Conservation (phyloP, 108 stramenopile genomes). For the Skeletonema menzelii region DNA sequence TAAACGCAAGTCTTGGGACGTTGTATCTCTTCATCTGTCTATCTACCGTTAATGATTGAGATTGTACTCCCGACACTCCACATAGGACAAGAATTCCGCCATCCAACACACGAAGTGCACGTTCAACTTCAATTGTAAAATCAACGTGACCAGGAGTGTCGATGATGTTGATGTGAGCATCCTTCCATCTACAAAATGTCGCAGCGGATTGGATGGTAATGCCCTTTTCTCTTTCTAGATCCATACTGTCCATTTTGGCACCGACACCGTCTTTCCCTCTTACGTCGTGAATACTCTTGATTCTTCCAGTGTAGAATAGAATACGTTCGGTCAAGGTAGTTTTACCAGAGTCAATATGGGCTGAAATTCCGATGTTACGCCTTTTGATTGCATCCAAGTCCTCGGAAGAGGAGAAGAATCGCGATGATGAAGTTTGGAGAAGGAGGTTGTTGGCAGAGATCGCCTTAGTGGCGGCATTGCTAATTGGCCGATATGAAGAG, state of each 20-base stretch:
- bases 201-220: constrained; percentile 99
- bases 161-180: constrained; percentile 98
- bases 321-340: constrained; percentile 99
- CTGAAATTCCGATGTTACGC: constrained; percentile 99
- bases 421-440: background rate
- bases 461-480: background rate
- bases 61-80: constrained; percentile 98
- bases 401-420: constrained; percentile 9
- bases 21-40: constrained; percentile 99
- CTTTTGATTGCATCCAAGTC: constrained; percentile 41
- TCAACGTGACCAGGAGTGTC: constrained; percentile 99
- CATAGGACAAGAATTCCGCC: constrained; percentile 97
- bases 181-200: constrained; percentile 97
- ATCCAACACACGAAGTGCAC: constrained; percentile 98
- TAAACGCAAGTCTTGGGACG: constrained; percentile 97
- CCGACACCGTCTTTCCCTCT: constrained; percentile 97
- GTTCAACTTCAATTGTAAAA: constrained; percentile 97
- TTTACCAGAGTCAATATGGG: constrained; percentile 99
- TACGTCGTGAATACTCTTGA: constrained; percentile 98
- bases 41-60: constrained; percentile 98
- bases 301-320: constrained; percentile 98
- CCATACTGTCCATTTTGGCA: constrained; percentile 99
- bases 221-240: constrained; percentile 97
- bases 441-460: background rate
- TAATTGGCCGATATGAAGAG: background rate